A percentile compares a stretch with the other conserved stretches of the same genome.
phyloP scores from a whole-genome alignment of 83 land plant species.

The Picea abies region DNA sequence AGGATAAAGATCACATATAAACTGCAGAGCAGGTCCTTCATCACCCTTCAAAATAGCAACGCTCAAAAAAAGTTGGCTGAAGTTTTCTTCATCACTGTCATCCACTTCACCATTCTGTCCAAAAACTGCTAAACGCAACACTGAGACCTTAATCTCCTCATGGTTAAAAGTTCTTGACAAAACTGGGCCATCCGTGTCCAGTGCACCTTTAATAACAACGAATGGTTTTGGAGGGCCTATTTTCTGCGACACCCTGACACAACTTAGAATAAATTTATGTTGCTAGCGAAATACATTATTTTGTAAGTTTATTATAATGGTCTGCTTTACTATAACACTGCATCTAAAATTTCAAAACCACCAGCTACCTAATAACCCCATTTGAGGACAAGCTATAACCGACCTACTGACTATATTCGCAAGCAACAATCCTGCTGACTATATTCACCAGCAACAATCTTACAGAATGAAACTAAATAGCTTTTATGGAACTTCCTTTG shows the following conservation, averaged over 20 bases:
- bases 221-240: slow-evolving; percentile 63
- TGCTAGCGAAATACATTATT: no score
- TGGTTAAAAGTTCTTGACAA: slow-evolving; percentile 34
- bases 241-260: slow-evolving; percentile 31
- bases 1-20: slow-evolving; percentile 70
- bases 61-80: slow-evolving; percentile 60
- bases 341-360: no score
- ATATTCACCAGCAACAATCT: no score
- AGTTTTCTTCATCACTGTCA: slow-evolving; percentile 43
- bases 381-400: no score
- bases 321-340: no score
- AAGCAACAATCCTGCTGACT: no score
- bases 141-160: slow-evolving; percentile 58
- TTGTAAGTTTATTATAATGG: no score
- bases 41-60: slow-evolving; percentile 53
- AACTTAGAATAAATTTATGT: no score
- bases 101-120: slow-evolving; percentile 31
- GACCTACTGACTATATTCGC: no score
- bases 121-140: slow-evolving; percentile 47
- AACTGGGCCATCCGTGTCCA: slow-evolving; percentile 54
- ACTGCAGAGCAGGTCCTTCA: slow-evolving; percentile 37
- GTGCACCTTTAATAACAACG: slow-evolving; percentile 49
- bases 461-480: no score
- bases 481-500: no score
- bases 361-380: no score